Evolutionary conservation across 179 eudicot genomes (phyloP).

Genomic region (Camellia oleifera): DNA sequence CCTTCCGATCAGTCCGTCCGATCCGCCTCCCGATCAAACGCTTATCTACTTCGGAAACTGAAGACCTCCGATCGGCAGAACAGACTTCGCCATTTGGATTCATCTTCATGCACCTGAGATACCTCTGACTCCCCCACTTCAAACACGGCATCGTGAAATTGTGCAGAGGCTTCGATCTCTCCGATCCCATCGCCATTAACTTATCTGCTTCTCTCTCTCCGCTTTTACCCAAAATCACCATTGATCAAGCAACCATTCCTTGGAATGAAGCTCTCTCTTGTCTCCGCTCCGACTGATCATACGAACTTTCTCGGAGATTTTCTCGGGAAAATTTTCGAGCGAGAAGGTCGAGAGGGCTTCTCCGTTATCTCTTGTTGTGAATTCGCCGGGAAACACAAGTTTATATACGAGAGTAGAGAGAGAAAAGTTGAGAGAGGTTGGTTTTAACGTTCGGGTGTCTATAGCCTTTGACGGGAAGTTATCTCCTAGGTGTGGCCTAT

Average conservation of each 20-base stretch:
- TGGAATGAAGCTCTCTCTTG: not conserved
- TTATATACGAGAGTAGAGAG: constrained; percentile 13
- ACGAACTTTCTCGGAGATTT: not conserved
- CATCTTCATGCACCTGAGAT: constrained; percentile 57
- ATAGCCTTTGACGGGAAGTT: not conserved
- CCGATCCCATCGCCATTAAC: constrained; percentile 33
- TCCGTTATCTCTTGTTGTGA: constrained; percentile 12
- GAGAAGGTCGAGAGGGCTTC: constrained; percentile 11
- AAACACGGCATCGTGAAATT: constrained; percentile 56
- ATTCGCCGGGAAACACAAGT: constrained; percentile 39
- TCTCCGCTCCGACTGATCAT: not conserved
- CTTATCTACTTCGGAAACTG: constrained; percentile 4
- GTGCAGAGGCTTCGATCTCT: constrained; percentile 51
- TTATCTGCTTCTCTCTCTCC: constrained; percentile 16
- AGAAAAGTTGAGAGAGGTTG: constrained; percentile 20
- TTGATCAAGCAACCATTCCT: constrained; percentile 13
- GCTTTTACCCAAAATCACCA: constrained; percentile 12
- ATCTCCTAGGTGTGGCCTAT: no score
- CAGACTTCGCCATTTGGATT: constrained; percentile 22
- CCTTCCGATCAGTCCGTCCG: constrained; percentile 1
- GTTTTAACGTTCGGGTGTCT: constrained; percentile 39
- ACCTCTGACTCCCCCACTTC: constrained; percentile 59
- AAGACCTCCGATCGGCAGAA: constrained; percentile 26
- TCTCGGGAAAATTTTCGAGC: constrained; percentile 3
- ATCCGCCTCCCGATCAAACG: constrained; percentile 12